Evolutionary conservation across 495 filamentous ascomycete species (phyloP), one percentile per base, ranked within the genome.

Genomic region (Penicillium desertorum): DNA sequence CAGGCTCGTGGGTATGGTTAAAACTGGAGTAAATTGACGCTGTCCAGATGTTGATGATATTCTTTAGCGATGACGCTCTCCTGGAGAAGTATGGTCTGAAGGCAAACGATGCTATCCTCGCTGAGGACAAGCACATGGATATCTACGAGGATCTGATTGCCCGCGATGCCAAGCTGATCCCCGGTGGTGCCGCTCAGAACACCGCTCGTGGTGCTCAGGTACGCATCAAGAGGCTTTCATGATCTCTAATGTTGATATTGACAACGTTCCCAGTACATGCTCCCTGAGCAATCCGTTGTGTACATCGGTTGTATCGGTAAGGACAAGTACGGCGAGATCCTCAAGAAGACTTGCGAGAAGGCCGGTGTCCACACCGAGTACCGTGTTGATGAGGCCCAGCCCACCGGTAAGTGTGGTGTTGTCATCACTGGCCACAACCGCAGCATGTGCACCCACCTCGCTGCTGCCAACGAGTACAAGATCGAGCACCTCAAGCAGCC

Each of bases 141-240:
- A 76, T 99, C 72, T 98, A 93, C 73, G 91, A 96, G 65, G 95
- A 99, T 62, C 83, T 98, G 59, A 80, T 96, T 57, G 83, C 87
- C 81, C 87, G 83, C 69, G 83, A 92, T 63, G 92, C 92, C 60
- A 96, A 95, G 78, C 81, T 96, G 69, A 91, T 99, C 72, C 91
- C 94, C 54, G 94, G 94, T 67, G 94, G 94, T 69, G 95, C 95
- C 57, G 94, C 95, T 25, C 94, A 99, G 76, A 99, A 99, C 84
- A 93, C 93, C 54, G 94, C 95, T 64, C 88, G 94, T 66, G 94
- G 94, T 66, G 95, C 92, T 54, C 90, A 87, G 77, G 85, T 87
- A 78, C 34, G 49, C 19, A n/a, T 19, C 12, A 37, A 41, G 23
- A 1, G 4, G 2, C 9, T 2, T 14, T 20, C 22, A 5, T 32